phyloP scores from a whole-genome alignment of 768 basidiomycete genomes.

The Amanita thiersii region DNA sequence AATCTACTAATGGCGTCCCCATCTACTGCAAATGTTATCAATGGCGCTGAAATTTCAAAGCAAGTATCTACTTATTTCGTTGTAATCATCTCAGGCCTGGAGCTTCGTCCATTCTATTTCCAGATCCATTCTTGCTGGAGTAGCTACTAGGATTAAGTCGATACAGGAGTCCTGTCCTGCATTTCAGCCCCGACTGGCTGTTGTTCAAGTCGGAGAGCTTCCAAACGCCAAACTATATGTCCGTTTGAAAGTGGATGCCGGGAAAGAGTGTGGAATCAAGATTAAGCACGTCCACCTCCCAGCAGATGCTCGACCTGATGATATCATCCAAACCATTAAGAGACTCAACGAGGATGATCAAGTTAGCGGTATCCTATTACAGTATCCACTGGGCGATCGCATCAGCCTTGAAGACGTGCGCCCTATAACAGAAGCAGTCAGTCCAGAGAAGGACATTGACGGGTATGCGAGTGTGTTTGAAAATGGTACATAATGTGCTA shows the following conservation, averaged over 20 bases:
- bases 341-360: slow-evolving; percentile 76
- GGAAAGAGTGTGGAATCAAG: slow-evolving; percentile 86
- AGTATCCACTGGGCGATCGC: slow-evolving; percentile 86
- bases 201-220: slow-evolving; percentile 89
- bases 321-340: slow-evolving; percentile 70
- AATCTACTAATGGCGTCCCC: slow-evolving; percentile 28
- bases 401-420: slow-evolving; percentile 79
- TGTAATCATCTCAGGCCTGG: too few species aligned
- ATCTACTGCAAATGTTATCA: slow-evolving; percentile 59
- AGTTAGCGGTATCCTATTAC: slow-evolving; percentile 88
- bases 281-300: slow-evolving; percentile 73
- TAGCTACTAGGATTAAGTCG: slow-evolving; percentile 57
- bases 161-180: slow-evolving; percentile 68
- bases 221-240: slow-evolving; percentile 90
- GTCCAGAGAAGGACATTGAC: slow-evolving; percentile 90
- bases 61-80: slow-evolving; percentile 33
- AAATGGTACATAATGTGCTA: too few species aligned
- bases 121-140: slow-evolving; percentile 76
- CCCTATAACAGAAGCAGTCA: slow-evolving; percentile 88
- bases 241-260: slow-evolving; percentile 95
- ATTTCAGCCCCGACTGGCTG: slow-evolving; percentile 87
- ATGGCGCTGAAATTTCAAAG: slow-evolving; percentile 84
- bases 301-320: slow-evolving; percentile 57
- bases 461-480: too few species aligned
- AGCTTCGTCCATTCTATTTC: too few species aligned